Evolutionary conservation across 257 asterid genomes (phyloP).

Genomic region (Solanum etuberosum): DNA sequence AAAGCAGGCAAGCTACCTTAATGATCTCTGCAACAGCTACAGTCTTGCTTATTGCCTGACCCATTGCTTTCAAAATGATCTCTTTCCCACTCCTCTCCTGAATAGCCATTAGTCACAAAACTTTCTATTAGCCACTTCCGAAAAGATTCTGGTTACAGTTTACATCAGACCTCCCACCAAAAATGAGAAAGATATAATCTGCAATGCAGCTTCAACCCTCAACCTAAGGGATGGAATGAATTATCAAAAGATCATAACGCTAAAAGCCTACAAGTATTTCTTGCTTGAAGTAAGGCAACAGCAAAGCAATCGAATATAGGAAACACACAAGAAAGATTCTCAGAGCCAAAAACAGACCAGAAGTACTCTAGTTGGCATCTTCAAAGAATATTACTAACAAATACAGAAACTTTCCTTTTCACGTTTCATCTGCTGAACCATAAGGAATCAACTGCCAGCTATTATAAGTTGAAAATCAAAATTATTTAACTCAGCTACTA

Average conservation of each 20-base stretch:
- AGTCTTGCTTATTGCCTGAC: constrained; percentile 87
- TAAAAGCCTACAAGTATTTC: background rate
- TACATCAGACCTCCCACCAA: background rate
- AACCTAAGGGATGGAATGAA: background rate
- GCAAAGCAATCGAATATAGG: background rate
- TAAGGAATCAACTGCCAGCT: background rate
- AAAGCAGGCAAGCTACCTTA: constrained; percentile 33
- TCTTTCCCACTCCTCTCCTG: constrained; percentile 75
- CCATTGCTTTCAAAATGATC: constrained; percentile 94
- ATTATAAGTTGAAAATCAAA: background rate
- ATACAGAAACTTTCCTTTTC: background rate
- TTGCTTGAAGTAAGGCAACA: background rate
- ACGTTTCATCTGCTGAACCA: background rate
- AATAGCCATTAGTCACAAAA: background rate
- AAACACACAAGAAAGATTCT: background rate
- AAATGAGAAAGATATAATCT: background rate
- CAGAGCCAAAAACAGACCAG: background rate
- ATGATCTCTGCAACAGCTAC: constrained; percentile 77
- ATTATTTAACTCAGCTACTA: background rate
- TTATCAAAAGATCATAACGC: background rate
- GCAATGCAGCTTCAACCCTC: background rate
- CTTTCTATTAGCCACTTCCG: background rate
- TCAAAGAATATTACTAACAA: background rate
- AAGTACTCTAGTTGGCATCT: background rate
- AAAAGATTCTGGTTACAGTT: background rate